These are phyloP conservation scores for Talaromyces trachyspermus DNA, from an alignment of 495 filamentous ascomycete genomes.

Conservation along the genomic window DNA sequence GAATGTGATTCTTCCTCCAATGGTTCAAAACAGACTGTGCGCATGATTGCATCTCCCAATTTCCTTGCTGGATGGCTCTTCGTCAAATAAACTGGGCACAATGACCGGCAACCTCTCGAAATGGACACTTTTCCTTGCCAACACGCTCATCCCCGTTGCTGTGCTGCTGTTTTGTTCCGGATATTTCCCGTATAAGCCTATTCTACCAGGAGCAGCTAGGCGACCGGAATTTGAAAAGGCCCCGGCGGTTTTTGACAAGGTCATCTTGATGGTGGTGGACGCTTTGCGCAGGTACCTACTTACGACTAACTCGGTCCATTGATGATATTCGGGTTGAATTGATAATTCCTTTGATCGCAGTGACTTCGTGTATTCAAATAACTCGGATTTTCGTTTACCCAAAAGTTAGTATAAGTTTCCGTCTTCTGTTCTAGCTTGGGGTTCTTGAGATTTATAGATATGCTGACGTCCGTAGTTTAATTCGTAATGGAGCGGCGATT, in stretches of 20 bases:
- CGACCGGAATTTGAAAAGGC: slow-evolving; percentile 45
- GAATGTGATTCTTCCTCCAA: too few species aligned
- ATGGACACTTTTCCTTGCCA: slow-evolving; percentile 46
- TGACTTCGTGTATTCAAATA: slow-evolving; percentile 84
- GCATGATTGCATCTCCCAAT: too few species aligned
- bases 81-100: neutral
- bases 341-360: slow-evolving; percentile 38
- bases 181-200: slow-evolving; percentile 96
- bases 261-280: slow-evolving; percentile 98
- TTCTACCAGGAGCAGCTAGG: slow-evolving; percentile 73
- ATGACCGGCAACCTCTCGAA: neutral
- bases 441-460: neutral
- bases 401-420: slow-evolving; percentile 52
- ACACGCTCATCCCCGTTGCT: slow-evolving; percentile 69
- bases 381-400: slow-evolving; percentile 86
- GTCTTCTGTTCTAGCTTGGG: neutral
- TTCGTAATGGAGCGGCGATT: slow-evolving; percentile 70
- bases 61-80: neutral
- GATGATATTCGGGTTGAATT: slow-evolving; percentile 2
- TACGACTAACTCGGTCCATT: too few species aligned
- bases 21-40: too few species aligned
- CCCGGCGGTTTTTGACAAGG: slow-evolving; percentile 69
- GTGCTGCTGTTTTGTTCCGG: slow-evolving; percentile 80
- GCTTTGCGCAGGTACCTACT: slow-evolving; percentile 75
- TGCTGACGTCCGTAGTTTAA: slow-evolving; percentile 52